These are phyloP conservation scores for Leccinellum albellum DNA, from an alignment of 768 basidiomycete genomes.

Conservation along the genomic window DNA sequence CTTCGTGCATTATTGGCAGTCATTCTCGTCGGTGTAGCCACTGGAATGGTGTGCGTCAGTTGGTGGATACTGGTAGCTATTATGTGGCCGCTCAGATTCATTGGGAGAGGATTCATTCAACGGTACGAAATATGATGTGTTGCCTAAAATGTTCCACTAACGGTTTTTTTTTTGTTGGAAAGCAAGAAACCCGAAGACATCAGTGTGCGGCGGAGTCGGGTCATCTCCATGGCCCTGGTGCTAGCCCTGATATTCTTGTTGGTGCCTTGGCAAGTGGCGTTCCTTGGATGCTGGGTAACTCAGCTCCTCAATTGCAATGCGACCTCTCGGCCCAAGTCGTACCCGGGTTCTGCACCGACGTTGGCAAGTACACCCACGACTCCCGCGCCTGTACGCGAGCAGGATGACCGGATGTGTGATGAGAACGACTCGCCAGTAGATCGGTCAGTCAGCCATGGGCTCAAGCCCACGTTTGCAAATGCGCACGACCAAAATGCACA, in stretches of 20 bases:
- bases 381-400: constrained; percentile 21
- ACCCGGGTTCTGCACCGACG: constrained; percentile 26
- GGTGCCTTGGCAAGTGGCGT: constrained; percentile 92
- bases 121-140: constrained; percentile 10
- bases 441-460: not conserved
- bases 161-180: not conserved
- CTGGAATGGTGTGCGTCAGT: constrained; percentile 58
- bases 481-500: constrained; percentile 54
- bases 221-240: constrained; percentile 59
- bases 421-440: constrained; percentile 11
- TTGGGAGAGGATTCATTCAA: constrained; percentile 5
- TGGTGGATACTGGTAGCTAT: constrained; percentile 52
- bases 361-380: constrained; percentile 20
- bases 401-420: not conserved
- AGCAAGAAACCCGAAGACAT: constrained; percentile 30
- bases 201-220: constrained; percentile 43
- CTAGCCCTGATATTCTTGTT: constrained; percentile 65
- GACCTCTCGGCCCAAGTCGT: constrained; percentile 8
- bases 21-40: constrained; percentile 52
- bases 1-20: constrained; percentile 46
- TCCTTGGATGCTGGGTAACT: constrained; percentile 78
- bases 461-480: constrained; percentile 10
- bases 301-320: constrained; percentile 65
- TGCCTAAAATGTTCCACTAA: not conserved
- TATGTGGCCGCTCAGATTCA: constrained; percentile 42